phyloP scores from a whole-genome alignment of 768 basidiomycete species.

The Neoboletus magnificus region DNA sequence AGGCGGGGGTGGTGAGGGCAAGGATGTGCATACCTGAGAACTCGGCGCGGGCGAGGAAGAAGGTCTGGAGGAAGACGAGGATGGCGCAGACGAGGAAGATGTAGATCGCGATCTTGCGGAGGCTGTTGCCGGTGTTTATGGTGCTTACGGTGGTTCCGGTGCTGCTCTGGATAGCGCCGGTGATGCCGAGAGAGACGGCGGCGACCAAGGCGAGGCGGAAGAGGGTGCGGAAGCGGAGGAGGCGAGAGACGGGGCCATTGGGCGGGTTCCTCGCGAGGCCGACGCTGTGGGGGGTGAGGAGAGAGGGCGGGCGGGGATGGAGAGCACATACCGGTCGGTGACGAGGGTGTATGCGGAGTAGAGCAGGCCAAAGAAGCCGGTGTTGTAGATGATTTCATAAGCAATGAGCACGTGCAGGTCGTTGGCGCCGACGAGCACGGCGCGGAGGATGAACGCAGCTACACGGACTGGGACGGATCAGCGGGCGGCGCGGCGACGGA shows the following conservation, averaged over 20 bases:
- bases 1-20: not conserved
- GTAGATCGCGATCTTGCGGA: conserved; percentile 27
- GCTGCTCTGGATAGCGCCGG: conserved; percentile 19
- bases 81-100: conserved; percentile 29
- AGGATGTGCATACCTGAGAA: conserved; percentile 4
- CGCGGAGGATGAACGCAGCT: conserved; percentile 17
- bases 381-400: conserved; percentile 33
- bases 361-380: conserved; percentile 32
- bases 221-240: conserved; percentile 17
- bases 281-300: conserved; percentile 7
- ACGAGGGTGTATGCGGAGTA: conserved; percentile 32
- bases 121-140: conserved; percentile 17
- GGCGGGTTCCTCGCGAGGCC: conserved; percentile 17
- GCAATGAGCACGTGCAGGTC: conserved; percentile 25
- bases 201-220: conserved; percentile 26
- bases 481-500: rapidly evolving
- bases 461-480: conserved; percentile 12
- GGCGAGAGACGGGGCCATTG: conserved; percentile 6
- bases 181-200: conserved; percentile 29
- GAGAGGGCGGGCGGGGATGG: no score
- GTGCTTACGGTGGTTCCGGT: not conserved
- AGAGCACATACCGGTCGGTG: conserved; percentile 26
- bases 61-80: conserved; percentile 19
- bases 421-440: conserved; percentile 18
- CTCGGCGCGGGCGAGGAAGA: conserved; percentile 20